Base-by-base conservation (phyloP, 2,329 filamentous ascomycete genomes). In the Aspergillus bombycis region DNA sequence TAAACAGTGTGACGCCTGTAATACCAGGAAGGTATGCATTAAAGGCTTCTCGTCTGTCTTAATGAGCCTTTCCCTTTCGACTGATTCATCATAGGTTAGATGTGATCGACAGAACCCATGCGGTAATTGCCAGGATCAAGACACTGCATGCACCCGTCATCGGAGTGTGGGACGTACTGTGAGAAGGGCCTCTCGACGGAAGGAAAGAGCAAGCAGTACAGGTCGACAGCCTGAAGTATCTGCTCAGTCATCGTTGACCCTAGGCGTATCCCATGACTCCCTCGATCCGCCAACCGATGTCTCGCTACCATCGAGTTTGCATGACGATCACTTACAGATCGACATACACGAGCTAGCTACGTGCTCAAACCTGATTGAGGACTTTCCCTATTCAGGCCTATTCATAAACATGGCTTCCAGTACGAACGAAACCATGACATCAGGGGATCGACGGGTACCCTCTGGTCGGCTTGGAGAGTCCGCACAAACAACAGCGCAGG, bases 91-190 rank as follows among this genome's bases (percentile, higher is more conserved):
- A 6, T 50, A 71, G 69, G 68, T 71, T 48, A 65, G 67, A 32
- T 71, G 69, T 53, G 68, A 71, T 60, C 60, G 68, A 23, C 58
- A 64, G 21, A 61, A 67, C 23, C 69, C 68, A 26, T 71, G 69
- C 56, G 64, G 68, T 16, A 70, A 71, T 60, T 71, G 69, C 48
- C 62, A 62, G 36, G 69, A 71, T 60, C 65, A 67, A 62, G 62
- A 55, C 12, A 53, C 67, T 1, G n/a, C 57, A 7, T 71, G 69
- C 55, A 62, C 55, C 56, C 67, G 64, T 16, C 41, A n/a, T 12
- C 53, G 68, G 16, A 30, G 57, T 46, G 61, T 62, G 46, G 62
- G 58, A 48, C 61, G 60, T 30, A 36, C 52, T 43, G 50, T 46
- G 1, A 58, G 43, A 5, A 61, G 41, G n/a, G 21, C 21, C 36